Percentiles rank a stretch among this genome's conserved stretches.
Evolutionary conservation across 2,329 filamentous ascomycete species (phyloP).

Genomic region (Hymenoscyphus salicellus): DNA sequence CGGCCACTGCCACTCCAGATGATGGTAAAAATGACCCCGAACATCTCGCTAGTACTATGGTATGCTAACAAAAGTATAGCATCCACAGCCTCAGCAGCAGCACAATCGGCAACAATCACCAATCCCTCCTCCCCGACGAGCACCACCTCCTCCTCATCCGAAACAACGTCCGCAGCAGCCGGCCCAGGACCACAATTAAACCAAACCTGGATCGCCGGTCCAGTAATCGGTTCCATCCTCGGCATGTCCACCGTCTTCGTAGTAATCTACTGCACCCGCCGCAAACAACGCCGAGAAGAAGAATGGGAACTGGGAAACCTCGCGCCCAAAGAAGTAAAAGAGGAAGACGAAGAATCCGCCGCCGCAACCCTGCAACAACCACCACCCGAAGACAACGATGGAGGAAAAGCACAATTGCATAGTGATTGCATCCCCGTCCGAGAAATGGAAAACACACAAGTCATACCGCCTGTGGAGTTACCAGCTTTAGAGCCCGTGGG

Average conservation of each 20-base stretch:
- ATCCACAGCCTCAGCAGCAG: not conserved
- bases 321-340: constrained; percentile 4
- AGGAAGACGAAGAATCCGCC: constrained; percentile 14
- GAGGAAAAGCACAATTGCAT: constrained; percentile 25
- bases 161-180: not conserved
- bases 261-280: constrained; percentile 29
- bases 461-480: constrained; percentile 25
- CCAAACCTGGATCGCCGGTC: constrained; percentile 29
- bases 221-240: constrained; percentile 28
- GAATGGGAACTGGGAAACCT: constrained; percentile 14
- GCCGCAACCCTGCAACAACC: not conserved
- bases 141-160: constrained; percentile 2
- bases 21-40: too few relatives aligned
- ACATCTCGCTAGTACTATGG: too few relatives aligned
- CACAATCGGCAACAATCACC: not conserved
- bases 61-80: not conserved
- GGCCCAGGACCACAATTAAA: constrained; percentile 15
- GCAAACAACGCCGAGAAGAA: constrained; percentile 19
- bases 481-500: constrained; percentile 29
- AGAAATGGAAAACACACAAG: constrained; percentile 26
- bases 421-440: constrained; percentile 19
- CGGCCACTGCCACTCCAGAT: not conserved
- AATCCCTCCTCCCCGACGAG: not conserved
- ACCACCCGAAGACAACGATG: not conserved
- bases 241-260: constrained; percentile 29